A percentile compares a stretch with the other conserved stretches of the same genome.
Conservation (phyloP, 179 eudicot genomes). For the Sideroxylon spinosum region DNA sequence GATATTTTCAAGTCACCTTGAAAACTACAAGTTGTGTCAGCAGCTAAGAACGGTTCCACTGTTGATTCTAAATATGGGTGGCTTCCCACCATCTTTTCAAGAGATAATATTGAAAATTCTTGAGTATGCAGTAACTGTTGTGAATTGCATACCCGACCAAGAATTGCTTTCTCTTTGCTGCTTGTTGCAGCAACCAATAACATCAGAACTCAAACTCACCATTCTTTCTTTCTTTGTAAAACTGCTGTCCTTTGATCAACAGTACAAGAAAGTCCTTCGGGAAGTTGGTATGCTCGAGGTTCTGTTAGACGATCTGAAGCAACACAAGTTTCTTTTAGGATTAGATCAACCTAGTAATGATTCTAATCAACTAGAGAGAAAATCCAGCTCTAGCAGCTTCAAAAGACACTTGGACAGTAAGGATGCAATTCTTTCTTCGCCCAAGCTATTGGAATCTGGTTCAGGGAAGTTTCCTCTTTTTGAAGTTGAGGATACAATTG, state of each 20-base stretch:
- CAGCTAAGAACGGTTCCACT: slow-evolving; percentile 94
- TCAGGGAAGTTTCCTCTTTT: slow-evolving; percentile 83
- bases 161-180: slow-evolving; percentile 98
- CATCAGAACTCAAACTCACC: slow-evolving; percentile 65
- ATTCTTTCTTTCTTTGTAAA: slow-evolving; percentile 92
- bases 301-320: slow-evolving; percentile 90
- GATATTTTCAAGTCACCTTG: slow-evolving; percentile 95
- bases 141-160: slow-evolving; percentile 96
- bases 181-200: slow-evolving; percentile 85
- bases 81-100: slow-evolving; percentile 79
- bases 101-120: slow-evolving; percentile 93
- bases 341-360: slow-evolving; percentile 49
- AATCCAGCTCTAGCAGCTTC: slow-evolving; percentile 65
- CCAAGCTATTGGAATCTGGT: slow-evolving; percentile 80
- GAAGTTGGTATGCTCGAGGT: slow-evolving; percentile 99
- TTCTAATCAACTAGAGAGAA: slow-evolving; percentile 40
- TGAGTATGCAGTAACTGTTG: slow-evolving; percentile 99
- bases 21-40: slow-evolving; percentile 90
- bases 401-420: slow-evolving; percentile 75
- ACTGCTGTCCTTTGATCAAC: slow-evolving; percentile 88
- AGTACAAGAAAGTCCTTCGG: slow-evolving; percentile 88
- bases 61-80: slow-evolving; percentile 89
- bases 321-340: slow-evolving; percentile 71
- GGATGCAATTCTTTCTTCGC: slow-evolving; percentile 88
- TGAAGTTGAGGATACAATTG: slow-evolving; percentile 65